Evolutionary conservation across 495 filamentous ascomycete species (phyloP).

Genomic region (Xeromyces bisporus): DNA sequence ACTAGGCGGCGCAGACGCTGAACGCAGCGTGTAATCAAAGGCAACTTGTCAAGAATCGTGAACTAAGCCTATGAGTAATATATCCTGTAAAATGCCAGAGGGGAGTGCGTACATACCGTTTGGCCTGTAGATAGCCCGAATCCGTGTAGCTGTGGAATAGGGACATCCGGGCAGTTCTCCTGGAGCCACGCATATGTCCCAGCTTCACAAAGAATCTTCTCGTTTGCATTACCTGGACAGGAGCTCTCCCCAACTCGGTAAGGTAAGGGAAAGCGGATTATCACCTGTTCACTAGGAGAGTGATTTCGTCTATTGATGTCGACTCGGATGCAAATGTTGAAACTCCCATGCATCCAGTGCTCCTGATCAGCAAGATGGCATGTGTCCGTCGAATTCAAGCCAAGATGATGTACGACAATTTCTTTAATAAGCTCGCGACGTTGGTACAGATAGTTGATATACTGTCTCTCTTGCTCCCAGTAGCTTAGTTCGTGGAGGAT

Average conservation of each 20-base stretch:
- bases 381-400: slow-evolving; percentile 4
- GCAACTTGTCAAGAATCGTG: slow-evolving; percentile 11
- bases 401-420: slow-evolving; percentile 14
- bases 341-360: slow-evolving; percentile 20
- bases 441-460: not conserved
- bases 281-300: slow-evolving; percentile 8
- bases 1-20: slow-evolving; percentile 9
- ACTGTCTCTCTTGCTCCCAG: not conserved
- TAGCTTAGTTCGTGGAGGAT: not conserved
- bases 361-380: slow-evolving; percentile 9
- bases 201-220: slow-evolving; percentile 22
- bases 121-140: slow-evolving; percentile 16
- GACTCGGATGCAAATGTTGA: slow-evolving; percentile 21
- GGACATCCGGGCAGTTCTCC: slow-evolving; percentile 15
- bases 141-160: slow-evolving; percentile 18
- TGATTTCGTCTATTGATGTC: slow-evolving; percentile 8
- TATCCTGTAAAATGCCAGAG: not conserved
- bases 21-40: slow-evolving; percentile 10
- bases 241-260: slow-evolving; percentile 18
- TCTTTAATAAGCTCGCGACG: slow-evolving; percentile 6
- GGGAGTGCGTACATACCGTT: slow-evolving; percentile 6
- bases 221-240: slow-evolving; percentile 18
- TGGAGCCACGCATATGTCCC: slow-evolving; percentile 20
- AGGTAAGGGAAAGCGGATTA: slow-evolving; percentile 21
- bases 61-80: slow-evolving; percentile 11